These are phyloP conservation scores for Alloascoidea hylecoeti DNA, from an alignment of 805 yeast species.

Conservation along the genomic window DNA sequence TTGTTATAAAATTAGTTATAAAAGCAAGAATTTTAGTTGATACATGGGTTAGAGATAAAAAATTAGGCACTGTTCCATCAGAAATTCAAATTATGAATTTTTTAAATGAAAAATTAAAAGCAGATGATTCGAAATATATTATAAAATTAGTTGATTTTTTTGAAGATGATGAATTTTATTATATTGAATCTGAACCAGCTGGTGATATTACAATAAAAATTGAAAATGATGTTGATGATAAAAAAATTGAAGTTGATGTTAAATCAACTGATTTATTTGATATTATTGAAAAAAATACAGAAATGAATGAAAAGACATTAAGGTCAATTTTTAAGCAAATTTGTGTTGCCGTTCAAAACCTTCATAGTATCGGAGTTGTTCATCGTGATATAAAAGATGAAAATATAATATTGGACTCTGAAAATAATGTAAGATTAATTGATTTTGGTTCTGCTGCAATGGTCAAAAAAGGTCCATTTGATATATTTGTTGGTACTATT, in stretches of 20 bases:
- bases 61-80: slow-evolving; percentile 87
- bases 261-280: slow-evolving; percentile 85
- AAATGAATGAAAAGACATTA: slow-evolving; percentile 71
- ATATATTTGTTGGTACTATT: slow-evolving; percentile 93
- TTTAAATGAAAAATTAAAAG: slow-evolving; percentile 19
- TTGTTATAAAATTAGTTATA: slow-evolving; percentile 79
- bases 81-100: slow-evolving; percentile 89
- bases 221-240: too few relatives aligned
- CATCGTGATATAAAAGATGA: slow-evolving; percentile 96
- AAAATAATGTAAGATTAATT: slow-evolving; percentile 67
- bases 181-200: slow-evolving; percentile 83
- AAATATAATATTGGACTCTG: slow-evolving; percentile 72
- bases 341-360: slow-evolving; percentile 62
- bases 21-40: slow-evolving; percentile 90
- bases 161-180: slow-evolving; percentile 82
- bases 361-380: slow-evolving; percentile 77
- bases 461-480: slow-evolving; percentile 84
- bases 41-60: slow-evolving; percentile 92
- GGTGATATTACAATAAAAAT: slow-evolving; percentile 35
- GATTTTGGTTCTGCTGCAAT: slow-evolving; percentile 96
- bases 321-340: slow-evolving; percentile 68
- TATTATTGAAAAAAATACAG: slow-evolving; percentile 71
- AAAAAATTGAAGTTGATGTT: slow-evolving; percentile 9
- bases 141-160: slow-evolving; percentile 80
- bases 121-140: slow-evolving; percentile 34